Conservation (phyloP, 257 asterid genomes). For the Jacaranda copaia region DNA sequence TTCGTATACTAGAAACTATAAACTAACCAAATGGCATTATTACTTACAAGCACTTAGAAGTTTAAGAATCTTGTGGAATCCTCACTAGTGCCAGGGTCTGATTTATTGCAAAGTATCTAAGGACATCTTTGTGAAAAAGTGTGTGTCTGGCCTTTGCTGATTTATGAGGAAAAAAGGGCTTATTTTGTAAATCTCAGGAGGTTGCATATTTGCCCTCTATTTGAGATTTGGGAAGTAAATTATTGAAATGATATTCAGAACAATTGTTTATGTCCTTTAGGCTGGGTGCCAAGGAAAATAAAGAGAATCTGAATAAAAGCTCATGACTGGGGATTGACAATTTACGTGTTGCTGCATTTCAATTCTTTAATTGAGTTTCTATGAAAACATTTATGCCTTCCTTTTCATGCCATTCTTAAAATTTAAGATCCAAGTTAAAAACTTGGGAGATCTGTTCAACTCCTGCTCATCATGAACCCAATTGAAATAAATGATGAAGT, state of each 20-base stretch:
- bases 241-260: background rate
- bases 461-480: background rate
- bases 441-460: background rate
- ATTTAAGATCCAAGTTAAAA: background rate
- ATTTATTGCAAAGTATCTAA: constrained; percentile 9
- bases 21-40: background rate
- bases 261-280: background rate
- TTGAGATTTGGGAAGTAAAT: background rate
- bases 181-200: too few relatives aligned
- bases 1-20: background rate
- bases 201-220: background rate
- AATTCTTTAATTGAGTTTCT: background rate
- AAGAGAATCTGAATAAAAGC: background rate
- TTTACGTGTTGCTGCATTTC: background rate
- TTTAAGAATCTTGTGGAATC: constrained; percentile 25
- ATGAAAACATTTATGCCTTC: background rate
- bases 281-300: background rate
- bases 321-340: background rate
- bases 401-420: background rate
- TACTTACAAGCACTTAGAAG: background rate
- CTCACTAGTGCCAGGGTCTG: background rate
- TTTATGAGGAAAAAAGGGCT: background rate
- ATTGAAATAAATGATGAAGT: background rate
- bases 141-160: background rate
- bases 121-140: background rate